Conservation (phyloP, 768 basidiomycete genomes). For the Tubosaeta sp. region DNA sequence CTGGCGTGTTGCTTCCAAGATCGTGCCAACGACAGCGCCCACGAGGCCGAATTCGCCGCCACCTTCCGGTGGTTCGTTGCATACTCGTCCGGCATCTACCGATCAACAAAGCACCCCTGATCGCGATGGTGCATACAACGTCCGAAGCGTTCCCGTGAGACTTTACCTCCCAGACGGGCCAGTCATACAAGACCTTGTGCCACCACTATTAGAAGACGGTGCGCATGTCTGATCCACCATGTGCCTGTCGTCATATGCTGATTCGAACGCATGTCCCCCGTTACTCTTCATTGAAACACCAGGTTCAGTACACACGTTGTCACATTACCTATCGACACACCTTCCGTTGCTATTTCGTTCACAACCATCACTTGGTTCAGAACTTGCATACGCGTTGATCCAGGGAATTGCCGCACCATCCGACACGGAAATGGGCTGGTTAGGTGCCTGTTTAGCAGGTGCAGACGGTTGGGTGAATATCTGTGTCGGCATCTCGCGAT, state of each 20-base stretch:
- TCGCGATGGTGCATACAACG: constrained; percentile 81
- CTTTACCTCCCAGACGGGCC: constrained; percentile 89
- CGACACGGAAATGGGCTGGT: constrained; percentile 90
- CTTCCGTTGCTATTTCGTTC: constrained; percentile 77
- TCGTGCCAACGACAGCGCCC: constrained; percentile 76
- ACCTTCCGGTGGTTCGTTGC: constrained; percentile 52
- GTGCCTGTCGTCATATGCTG: not conserved
- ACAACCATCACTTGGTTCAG: constrained; percentile 36
- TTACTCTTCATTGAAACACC: constrained; percentile 5
- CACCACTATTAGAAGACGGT: constrained; percentile 79
- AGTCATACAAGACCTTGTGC: constrained; percentile 84
- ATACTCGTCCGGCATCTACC: constrained; percentile 59
- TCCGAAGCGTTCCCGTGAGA: constrained; percentile 84
- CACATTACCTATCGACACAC: constrained; percentile 61
- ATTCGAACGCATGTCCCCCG: not conserved
- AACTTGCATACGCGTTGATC: constrained; percentile 72
- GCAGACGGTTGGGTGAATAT: constrained; percentile 96
- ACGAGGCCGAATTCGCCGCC: constrained; percentile 55
- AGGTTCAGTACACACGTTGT: constrained; percentile 74
- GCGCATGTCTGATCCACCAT: constrained; percentile 19
- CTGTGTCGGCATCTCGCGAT: constrained; percentile 60
- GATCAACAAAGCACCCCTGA: constrained; percentile 54
- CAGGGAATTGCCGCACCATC: constrained; percentile 82
- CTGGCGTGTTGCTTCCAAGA: constrained; percentile 90
- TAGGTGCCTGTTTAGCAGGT: constrained; percentile 87